Conservation (phyloP, 139 green algal genomes). For the Micromonas pusilla region DNA sequence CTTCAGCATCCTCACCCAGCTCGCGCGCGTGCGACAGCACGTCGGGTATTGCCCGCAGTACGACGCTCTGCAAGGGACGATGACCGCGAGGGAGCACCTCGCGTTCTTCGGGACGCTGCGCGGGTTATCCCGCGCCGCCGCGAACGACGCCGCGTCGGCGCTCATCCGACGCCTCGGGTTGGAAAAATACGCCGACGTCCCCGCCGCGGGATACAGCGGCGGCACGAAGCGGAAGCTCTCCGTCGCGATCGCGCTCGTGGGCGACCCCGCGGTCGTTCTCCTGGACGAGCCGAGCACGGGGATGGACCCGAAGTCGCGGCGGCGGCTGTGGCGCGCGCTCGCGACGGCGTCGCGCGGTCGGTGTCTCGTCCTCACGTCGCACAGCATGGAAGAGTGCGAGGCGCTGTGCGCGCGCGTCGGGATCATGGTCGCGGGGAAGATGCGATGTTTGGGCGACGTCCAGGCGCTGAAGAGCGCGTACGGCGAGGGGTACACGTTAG, state of each 20-base stretch:
- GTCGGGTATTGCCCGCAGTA: conserved; percentile 58
- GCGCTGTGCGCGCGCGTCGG: conserved; percentile 71
- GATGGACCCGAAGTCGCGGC: conserved; percentile 76
- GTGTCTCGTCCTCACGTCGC: conserved; percentile 66
- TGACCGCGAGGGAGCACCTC: conserved; percentile 52
- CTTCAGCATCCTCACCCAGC: conserved; percentile 17
- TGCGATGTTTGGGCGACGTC: conserved; percentile 67
- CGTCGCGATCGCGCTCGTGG: conserved; percentile 53
- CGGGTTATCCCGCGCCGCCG: conserved; percentile 14
- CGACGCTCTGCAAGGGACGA: conserved; percentile 43
- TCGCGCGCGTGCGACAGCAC: conserved; percentile 4
- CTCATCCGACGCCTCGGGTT: conserved; percentile 29
- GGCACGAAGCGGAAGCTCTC: conserved; percentile 48
- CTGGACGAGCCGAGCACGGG: conserved; percentile 51
- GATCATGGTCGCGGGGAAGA: conserved; percentile 70
- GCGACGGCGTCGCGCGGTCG: conserved; percentile 24
- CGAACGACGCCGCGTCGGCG: neutral
- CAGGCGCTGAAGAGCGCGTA: conserved; percentile 80
- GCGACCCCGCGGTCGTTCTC: conserved; percentile 32
- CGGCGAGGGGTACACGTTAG: conserved; percentile 43
- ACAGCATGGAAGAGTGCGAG: conserved; percentile 94
- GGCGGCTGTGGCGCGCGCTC: conserved; percentile 90
- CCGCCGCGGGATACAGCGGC: conserved; percentile 35
- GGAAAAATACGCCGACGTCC: conserved; percentile 17
- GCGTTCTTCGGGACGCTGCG: conserved; percentile 46